phyloP scores from a whole-genome alignment of 352 stramenopile species.

The Phytopythium aichiense region DNA sequence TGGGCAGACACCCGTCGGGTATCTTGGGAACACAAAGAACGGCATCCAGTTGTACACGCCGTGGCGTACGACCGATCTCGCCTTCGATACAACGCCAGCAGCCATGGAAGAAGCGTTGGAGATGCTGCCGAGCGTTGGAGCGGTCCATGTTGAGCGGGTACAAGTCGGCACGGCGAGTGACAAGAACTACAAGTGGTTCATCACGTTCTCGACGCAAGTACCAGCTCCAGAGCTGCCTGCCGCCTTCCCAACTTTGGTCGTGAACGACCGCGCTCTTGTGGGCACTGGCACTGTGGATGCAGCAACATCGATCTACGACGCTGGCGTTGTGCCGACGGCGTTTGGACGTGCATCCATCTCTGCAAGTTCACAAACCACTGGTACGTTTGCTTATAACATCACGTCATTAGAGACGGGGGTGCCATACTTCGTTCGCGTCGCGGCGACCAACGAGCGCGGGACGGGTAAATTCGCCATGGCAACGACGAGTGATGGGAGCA shows the following conservation, averaged over 20 bases:
- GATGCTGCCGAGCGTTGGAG: conserved; percentile 82
- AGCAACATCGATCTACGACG: conserved; percentile 14
- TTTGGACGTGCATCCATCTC: conserved; percentile 36
- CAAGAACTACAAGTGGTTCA: conserved; percentile 83
- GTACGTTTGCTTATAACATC: conserved; percentile 47
- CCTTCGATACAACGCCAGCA: conserved; percentile 50
- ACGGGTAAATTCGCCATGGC: conserved; percentile 57
- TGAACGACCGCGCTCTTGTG: conserved; percentile 45
- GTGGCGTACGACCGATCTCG: conserved; percentile 54
- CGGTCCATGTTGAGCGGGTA: conserved; percentile 88
- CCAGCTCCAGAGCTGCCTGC: conserved; percentile 15
- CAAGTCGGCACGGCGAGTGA: conserved; percentile 32
- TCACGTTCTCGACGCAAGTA: conserved; percentile 85
- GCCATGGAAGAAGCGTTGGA: conserved; percentile 79
- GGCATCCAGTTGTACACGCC: conserved; percentile 36
- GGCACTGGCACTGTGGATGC: conserved; percentile 26
- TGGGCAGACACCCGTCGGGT: conserved; percentile 21
- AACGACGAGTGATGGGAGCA: conserved; percentile 8
- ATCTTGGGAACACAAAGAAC: conserved; percentile 45
- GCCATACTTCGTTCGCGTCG: conserved; percentile 79
- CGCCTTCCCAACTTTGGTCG: conserved; percentile 36
- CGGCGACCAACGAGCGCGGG: conserved; percentile 80
- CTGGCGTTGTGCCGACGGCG: conserved; percentile 25
- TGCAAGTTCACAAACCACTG: conserved; percentile 5
- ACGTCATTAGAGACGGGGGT: conserved; percentile 42